A percentile compares a stretch with the other conserved stretches of the same genome.
phyloP scores from a whole-genome alignment of 139 green algal genomes.

The Diplosphaera chodatii region DNA sequence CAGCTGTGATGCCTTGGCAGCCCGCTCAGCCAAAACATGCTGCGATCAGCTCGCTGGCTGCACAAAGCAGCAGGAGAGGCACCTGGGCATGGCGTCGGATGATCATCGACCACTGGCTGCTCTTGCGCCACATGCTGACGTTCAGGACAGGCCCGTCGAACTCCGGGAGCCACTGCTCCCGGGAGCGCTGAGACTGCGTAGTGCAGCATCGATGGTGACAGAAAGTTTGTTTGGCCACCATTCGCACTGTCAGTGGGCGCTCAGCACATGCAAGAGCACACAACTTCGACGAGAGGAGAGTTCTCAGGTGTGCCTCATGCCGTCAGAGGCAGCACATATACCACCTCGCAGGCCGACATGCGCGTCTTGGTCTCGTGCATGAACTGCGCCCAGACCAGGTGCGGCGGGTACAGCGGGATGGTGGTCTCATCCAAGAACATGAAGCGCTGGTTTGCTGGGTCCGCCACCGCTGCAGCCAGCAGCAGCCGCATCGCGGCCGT shows the following conservation, averaged over 20 bases:
- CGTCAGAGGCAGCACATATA: no score
- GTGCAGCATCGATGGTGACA: no score
- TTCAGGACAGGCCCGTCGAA: no score
- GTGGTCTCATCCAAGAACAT: neutral
- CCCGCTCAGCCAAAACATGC: neutral
- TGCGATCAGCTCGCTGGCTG: no score
- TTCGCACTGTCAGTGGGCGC: neutral
- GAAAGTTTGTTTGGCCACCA: no score
- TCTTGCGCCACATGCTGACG: slow-evolving; percentile 16
- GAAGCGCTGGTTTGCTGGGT: neutral
- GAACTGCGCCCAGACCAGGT: neutral
- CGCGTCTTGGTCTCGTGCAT: neutral
- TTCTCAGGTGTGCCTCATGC: neutral
- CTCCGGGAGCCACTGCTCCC: no score
- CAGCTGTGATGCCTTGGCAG: no score
- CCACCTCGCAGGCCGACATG: neutral
- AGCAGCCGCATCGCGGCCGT: neutral
- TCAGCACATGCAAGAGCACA: neutral
- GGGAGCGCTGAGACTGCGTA: no score
- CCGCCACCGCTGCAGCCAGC: neutral
- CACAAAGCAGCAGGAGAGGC: no score
- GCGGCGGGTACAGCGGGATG: neutral
- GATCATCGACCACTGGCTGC: slow-evolving; percentile 17
- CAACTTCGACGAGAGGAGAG: neutral
- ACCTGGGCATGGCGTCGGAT: slow-evolving; percentile 12